Evolutionary conservation across 495 filamentous ascomycete species (phyloP), one percentile per base, ranked within the genome.

Genomic region (Annulohypoxylon stygium): DNA sequence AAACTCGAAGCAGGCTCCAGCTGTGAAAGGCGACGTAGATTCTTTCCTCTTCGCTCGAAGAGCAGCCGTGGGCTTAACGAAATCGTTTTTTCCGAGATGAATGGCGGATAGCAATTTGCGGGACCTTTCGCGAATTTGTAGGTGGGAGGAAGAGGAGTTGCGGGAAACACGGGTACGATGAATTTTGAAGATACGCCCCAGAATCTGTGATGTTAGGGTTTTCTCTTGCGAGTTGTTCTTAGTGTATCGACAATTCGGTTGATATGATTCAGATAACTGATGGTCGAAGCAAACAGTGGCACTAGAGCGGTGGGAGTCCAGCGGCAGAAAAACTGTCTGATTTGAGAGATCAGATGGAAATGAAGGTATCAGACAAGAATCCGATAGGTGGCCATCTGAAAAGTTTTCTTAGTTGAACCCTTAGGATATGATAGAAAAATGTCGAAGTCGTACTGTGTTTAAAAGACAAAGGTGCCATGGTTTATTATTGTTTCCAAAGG

Each of bases 381-480:
- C 20, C 23, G 55, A 11, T 14, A 16, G 43, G 55, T 43, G 18
- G 41, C 50, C 16, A 34, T 60, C 41, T 26, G 33, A 60, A 39
- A 33, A 26, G 30, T 30, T 30, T 30, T 30, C 30, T 23, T 39
- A 20, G 26, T 37, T 48, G 7, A 50, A 48, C 1, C 53, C 53
- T 25, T 1, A 54, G 16, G 20, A 25, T 14, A 48, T 23, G 30
- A 25, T 3, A 18, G 14, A 25, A 1, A 33, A 34, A n/a, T 33
- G 26, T 47, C 10, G 25, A n/a, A 18, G 30, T 48, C 30, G 7
- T 25, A 59, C 41, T 26, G 51, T 67, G 30, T 39, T 47, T 11
- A 16, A 11, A 23, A 50, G 64, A 58, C 30, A n/a, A 57, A 25
- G 50, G 14, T 10, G 53, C 62, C 62, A 55, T 65, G 34, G 14